Evolutionary conservation across 306 rosid species (phyloP), one percentile per base, ranked within the genome.

Genomic region (Herpetospermum pedunculosum): DNA sequence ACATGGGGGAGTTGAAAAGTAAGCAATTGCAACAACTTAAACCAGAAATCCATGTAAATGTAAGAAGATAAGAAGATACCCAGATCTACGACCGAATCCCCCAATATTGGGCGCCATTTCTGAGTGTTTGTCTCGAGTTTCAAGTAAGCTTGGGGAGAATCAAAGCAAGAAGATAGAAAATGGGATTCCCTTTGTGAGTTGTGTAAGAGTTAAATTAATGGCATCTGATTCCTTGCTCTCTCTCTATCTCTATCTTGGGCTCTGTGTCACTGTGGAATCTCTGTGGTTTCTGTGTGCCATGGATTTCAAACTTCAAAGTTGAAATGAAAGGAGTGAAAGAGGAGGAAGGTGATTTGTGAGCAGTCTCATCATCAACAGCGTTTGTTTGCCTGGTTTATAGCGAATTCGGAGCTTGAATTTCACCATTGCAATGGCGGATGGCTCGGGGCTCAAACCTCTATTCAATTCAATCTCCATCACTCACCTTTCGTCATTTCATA

Each of bases 381-480:
- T 70, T 70, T 70, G 53, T 58, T 23, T 70, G 49, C 38, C 25
- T 37, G 28, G 5, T 65, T 65, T 65, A 23, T 40, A 11, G 50
- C 0, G 65, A 28, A 53, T n/a, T 34, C 4, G 44, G 43, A 60
- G n/a, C 25, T 54, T 11, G 1, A 11, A 3, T 26, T 7, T 26
- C 8, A 55, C 12, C 15, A 26, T 55, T 55, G 13, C 14, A 57
- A n/a, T n/a, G n/a, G n/a, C n/a, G n/a, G n/a, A n/a, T n/a, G 41
- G 41, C 9, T 46, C n/a, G n/a, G n/a, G n/a, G n/a, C n/a, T n/a
- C n/a, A 6, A 69, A 8, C 11, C 57, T 69, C 58, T 2, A 13
- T 16, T 29, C 50, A 13, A 69, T 41, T 26, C 28, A 38, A 43
- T 28, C 73, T 41, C 73, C 72, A 67, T 67, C 72, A 67, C 72